Base-by-base conservation (phyloP, 2,329 filamentous ascomycete species). In the Aspergillus sp. region DNA sequence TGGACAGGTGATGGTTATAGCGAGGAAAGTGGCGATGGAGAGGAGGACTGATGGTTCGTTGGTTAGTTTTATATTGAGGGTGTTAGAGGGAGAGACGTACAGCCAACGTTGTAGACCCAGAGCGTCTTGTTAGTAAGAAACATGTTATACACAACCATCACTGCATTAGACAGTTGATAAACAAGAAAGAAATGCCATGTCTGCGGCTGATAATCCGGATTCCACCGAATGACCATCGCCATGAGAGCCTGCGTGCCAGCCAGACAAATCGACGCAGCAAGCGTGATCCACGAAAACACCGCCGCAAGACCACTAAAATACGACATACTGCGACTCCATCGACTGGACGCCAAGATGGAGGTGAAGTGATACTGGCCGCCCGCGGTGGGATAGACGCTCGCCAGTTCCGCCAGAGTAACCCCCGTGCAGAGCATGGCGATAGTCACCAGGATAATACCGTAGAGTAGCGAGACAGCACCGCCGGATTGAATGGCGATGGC, bases 321-420 rank as follows among this genome's bases (percentile, higher is more conserved):
- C 8, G 53, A 56, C 27, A 59, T 40, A 7, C 44, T 33, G 6
- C 55, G 53, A 30, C 52, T 57, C 50, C 49, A 59, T 27, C 49
- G 53, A 8, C 44, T 47, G 11, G 57, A 51, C 1, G 56, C 54
- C 33, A 62, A 44, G 32, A 59, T 57, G 10, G 54, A 59, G 1
- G 58, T 57, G 47, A 58, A 61, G 39, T 60, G 56, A 33, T 60
- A 61, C 40, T 60, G 58, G 3, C 57, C 59, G 2, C 59, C 59
- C 3, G 59, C 59, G 5, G 57, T 61, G 28, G 59, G 59, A 35
- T 58, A 58, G 28, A 60, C 54, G 40, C 52, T 56, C 7, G 59
- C 53, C 37, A 62, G 45, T 43, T 62, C 59, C 8, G 59, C 55
- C 40, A 62, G 42, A 1, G 58, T 57, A 13, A 54, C n/a, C 0